Evolutionary conservation across 257 asterid genomes (phyloP).

Genomic region (Jaltomata sinuosa): DNA sequence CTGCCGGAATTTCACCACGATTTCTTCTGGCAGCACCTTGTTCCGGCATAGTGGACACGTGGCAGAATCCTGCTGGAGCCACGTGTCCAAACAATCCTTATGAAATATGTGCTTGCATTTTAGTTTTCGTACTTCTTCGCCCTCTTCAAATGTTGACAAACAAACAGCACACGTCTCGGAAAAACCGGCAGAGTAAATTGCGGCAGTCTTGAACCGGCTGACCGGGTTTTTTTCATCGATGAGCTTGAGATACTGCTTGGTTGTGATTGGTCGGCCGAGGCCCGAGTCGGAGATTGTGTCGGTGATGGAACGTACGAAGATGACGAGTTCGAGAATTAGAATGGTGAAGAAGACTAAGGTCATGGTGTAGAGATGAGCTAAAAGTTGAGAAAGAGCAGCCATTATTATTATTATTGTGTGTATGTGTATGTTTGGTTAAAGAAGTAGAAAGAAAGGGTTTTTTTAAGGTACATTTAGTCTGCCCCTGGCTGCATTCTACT

Average conservation of each 20-base stretch:
- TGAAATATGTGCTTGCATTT: slow-evolving; percentile 59
- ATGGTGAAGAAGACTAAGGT: slow-evolving; percentile 31
- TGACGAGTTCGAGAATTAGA: slow-evolving; percentile 35
- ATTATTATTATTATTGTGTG: background rate
- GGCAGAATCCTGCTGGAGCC: slow-evolving; percentile 47
- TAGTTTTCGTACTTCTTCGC: slow-evolving; percentile 46
- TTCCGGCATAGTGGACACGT: slow-evolving; percentile 67
- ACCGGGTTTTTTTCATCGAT: slow-evolving; percentile 43
- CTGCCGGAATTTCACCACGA: slow-evolving; percentile 11
- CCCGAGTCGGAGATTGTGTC: slow-evolving; percentile 6
- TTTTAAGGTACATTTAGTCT: background rate
- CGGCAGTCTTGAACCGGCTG: slow-evolving; percentile 6
- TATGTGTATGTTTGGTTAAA: background rate
- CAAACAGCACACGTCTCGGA: slow-evolving; percentile 48
- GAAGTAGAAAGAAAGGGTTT: background rate
- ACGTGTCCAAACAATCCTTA: slow-evolving; percentile 52
- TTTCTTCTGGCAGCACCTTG: slow-evolving; percentile 42
- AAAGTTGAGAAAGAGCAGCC: slow-evolving; percentile 35
- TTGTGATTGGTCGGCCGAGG: slow-evolving; percentile 18
- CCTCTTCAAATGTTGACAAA: slow-evolving; percentile 38
- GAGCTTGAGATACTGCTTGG: slow-evolving; percentile 39
- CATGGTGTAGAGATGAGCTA: slow-evolving; percentile 28
- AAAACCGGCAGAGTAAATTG: background rate
- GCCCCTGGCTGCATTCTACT: background rate
- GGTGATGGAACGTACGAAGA: slow-evolving; percentile 24